Evolutionary conservation across 176 grass and related monocot species (phyloP).

Genomic region (Phoenix roebelenii): DNA sequence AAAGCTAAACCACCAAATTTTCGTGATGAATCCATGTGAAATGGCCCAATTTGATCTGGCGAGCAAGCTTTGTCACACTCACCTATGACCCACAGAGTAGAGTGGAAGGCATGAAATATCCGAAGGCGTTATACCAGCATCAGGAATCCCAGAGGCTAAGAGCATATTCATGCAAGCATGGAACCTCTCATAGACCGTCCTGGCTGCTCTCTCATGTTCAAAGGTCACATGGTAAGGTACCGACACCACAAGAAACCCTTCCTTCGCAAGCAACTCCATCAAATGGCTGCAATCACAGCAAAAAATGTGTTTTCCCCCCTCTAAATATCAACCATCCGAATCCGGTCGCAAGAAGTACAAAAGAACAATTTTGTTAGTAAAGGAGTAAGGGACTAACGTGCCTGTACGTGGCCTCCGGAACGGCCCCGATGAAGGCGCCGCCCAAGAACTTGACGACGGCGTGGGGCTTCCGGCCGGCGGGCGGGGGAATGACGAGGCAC

Average conservation of each 20-base stretch:
- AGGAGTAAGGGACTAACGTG: neutral
- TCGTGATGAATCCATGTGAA: too few species aligned
- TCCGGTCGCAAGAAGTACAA: neutral
- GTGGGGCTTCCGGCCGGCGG: conserved; percentile 37
- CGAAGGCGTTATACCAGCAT: conserved; percentile 29
- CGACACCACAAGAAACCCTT: conserved; percentile 79
- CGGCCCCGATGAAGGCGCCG: conserved; percentile 83
- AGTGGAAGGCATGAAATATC: conserved; percentile 56
- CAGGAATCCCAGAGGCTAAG: conserved; percentile 48
- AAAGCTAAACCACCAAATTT: too few species aligned
- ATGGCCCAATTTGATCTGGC: too few species aligned
- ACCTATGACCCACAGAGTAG: conserved; percentile 89
- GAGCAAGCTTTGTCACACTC: neutral
- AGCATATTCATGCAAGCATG: conserved; percentile 59
- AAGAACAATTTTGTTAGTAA: neutral
- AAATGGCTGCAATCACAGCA: conserved; percentile 37
- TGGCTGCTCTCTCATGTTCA: conserved; percentile 71
- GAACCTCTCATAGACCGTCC: conserved; percentile 62
- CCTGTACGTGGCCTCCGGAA: conserved; percentile 81
- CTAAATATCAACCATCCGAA: neutral
- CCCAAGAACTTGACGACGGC: conserved; percentile 81
- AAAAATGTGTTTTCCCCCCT: neutral
- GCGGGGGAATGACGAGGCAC: conserved; percentile 64
- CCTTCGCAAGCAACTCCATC: conserved; percentile 69
- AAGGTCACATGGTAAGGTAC: conserved; percentile 92